A percentile compares a stretch with the other conserved stretches of the same genome.
Conservation (phyloP, 768 basidiomycete genomes). For the Auricularia cornea region DNA sequence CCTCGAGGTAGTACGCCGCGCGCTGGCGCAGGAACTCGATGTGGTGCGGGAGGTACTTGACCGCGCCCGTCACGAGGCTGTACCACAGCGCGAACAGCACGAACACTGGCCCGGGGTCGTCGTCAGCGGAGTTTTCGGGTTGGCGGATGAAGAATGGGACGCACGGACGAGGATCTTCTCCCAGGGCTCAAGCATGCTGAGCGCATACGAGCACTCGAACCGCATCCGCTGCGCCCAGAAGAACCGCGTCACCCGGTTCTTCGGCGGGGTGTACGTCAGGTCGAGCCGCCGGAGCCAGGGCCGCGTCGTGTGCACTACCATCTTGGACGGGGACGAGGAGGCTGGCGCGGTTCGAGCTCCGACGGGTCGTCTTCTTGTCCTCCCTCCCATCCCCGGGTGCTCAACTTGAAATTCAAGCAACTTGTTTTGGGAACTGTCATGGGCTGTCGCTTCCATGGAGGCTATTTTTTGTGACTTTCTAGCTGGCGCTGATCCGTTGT, state of each 20-base stretch:
- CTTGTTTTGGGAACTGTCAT: too few species aligned
- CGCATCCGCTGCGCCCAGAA: constrained; percentile 48
- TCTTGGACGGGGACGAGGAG: not conserved
- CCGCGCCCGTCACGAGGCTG: constrained; percentile 43
- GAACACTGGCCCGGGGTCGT: not conserved
- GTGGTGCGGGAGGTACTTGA: constrained; percentile 53
- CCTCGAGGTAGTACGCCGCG: constrained; percentile 47
- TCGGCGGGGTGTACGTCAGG: constrained; percentile 7
- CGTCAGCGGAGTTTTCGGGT: not conserved
- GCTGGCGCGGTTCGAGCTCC: too few species aligned
- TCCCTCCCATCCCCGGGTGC: too few species aligned
- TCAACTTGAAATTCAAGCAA: too few species aligned
- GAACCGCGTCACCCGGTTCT: constrained; percentile 16
- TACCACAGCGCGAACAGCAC: constrained; percentile 19
- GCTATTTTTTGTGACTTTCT: too few species aligned
- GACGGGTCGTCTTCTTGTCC: too few species aligned
- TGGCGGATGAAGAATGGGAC: constrained; percentile 18
- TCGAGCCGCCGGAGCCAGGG: not conserved
- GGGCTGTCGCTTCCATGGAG: too few species aligned
- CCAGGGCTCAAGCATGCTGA: constrained; percentile 59
- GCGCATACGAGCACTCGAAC: constrained; percentile 51
- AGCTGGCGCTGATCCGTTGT: too few species aligned
- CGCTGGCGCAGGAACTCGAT: constrained; percentile 43
- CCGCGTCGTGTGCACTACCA: not conserved
- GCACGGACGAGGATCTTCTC: constrained; percentile 54